Base-by-base conservation (phyloP, 805 yeast genomes). In the Wickerhamomyces rabaulensis region DNA sequence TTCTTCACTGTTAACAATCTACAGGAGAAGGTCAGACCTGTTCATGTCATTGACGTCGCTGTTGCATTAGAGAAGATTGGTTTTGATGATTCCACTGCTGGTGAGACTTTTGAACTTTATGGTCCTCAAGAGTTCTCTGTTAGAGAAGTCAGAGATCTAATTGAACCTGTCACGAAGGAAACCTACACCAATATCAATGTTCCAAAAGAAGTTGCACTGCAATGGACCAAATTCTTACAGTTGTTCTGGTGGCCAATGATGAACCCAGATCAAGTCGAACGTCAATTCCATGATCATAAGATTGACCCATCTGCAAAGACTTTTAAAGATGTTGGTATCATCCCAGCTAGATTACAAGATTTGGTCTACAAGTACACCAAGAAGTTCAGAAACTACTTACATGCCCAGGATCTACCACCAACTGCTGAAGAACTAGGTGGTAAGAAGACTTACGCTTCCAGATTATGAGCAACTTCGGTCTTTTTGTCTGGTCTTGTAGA, bases 31-130 rank as follows among this genome's bases (percentile, higher is more conserved):
- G 65, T 82, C 40, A 74, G 76, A 56, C 96, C 96, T 38, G 80
- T 81, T n/a, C 88, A 84, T 61, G 88, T 81, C 35, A 54, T 71
- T 42, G 95, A 88, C 61, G 90, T 87, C 47, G 92, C 94, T 20
- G 70, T 76, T 52, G 95, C 87, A 4, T 71, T 88, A 55, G 94
- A 85, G 69, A 75, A 71, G 55, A 86, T 88, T 55, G 91, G 87
- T 9, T 87, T 70, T 63, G 91, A 88, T 63, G 95, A 88, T 65
- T 70, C 87, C 44, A 87, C 95, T 19, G 74, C 74, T 13, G 95
- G 95, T 50, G 76, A 84, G 66, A 74, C 83, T 43, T 88, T 67
- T 65, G 95, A 88, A 68, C 74, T 88, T 52, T 72, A 68, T 58
- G 95, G 95, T 12, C 76, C 82, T n/a, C 85, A 85, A 64, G 71